Evolutionary conservation across 805 yeast species (phyloP).

Genomic region (Kodamaea nitidulidarum): DNA sequence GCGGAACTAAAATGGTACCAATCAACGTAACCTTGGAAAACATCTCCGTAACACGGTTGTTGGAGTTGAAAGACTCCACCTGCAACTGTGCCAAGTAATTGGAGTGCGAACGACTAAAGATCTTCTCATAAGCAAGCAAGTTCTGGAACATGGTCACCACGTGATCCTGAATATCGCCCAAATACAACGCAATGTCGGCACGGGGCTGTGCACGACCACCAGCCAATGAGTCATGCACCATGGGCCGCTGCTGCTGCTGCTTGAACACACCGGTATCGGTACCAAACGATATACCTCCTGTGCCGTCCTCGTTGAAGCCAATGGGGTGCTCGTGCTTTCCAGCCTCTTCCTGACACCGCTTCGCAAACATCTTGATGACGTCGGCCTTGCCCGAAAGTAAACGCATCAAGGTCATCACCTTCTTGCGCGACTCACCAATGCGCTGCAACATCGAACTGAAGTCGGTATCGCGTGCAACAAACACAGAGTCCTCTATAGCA

Average conservation of each 20-base stretch:
- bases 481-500: conserved; percentile 26
- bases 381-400: conserved; percentile 28
- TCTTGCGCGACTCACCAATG: conserved; percentile 26
- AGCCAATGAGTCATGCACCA: conserved; percentile 2
- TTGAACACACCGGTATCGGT: conserved; percentile 14
- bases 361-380: conserved; percentile 28
- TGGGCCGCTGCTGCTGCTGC: conserved; percentile 1
- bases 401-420: conserved; percentile 29
- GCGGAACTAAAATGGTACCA: conserved; percentile 26
- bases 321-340: conserved; percentile 12
- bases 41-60: conserved; percentile 21
- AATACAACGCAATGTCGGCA: conserved; percentile 28
- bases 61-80: conserved; percentile 25
- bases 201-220: conserved; percentile 23
- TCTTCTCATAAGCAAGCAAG: conserved; percentile 27
- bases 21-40: conserved; percentile 26
- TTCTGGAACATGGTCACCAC: conserved; percentile 29
- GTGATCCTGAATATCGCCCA: conserved; percentile 31
- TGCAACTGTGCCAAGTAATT: conserved; percentile 31
- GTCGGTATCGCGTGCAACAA: conserved; percentile 20
- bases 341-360: conserved; percentile 27
- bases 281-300: conserved; percentile 31
- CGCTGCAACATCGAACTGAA: conserved; percentile 23
- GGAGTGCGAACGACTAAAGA: conserved; percentile 24
- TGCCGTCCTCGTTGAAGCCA: conserved; percentile 12